These are phyloP conservation scores for Malus hybrid DNA, from an alignment of 331 rosid species.

Conservation along the genomic window DNA sequence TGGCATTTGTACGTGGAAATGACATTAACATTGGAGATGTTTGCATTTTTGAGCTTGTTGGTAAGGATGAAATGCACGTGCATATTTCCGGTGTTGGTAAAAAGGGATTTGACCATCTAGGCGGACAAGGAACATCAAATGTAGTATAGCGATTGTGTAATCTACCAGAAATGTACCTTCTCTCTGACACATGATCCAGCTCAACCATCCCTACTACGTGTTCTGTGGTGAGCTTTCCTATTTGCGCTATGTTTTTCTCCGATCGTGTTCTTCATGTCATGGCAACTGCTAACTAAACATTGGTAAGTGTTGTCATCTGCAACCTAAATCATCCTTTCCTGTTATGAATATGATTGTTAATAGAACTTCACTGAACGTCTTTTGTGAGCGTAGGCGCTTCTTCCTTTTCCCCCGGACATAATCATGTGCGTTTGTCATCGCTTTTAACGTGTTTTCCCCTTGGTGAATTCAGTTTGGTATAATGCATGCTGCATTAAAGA, in stretches of 20 bases:
- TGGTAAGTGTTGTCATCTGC: not conserved
- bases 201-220: conserved; percentile 3
- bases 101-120: conserved; percentile 50
- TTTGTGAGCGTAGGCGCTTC: not conserved
- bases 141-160: conserved; percentile 35
- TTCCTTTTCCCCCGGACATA: not conserved
- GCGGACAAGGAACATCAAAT: conserved; percentile 29
- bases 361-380: not conserved
- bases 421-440: not conserved
- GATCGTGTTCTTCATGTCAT: not conserved
- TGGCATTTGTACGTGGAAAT: conserved; percentile 90
- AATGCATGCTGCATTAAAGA: not conserved
- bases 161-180: conserved; percentile 27
- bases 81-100: conserved; percentile 64
- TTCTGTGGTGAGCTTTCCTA: conserved; percentile 14
- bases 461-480: not conserved
- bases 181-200: conserved; percentile 18
- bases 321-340: not conserved
- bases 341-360: conserved; percentile 5
- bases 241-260: not conserved
- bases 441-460: not conserved
- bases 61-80: conserved; percentile 60
- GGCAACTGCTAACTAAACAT: conserved; percentile 1
- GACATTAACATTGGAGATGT: conserved; percentile 71
- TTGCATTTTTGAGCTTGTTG: conserved; percentile 77